These are phyloP conservation scores for Closterium sp. DNA, from an alignment of 139 green algal genomes.

Conservation along the genomic window DNA sequence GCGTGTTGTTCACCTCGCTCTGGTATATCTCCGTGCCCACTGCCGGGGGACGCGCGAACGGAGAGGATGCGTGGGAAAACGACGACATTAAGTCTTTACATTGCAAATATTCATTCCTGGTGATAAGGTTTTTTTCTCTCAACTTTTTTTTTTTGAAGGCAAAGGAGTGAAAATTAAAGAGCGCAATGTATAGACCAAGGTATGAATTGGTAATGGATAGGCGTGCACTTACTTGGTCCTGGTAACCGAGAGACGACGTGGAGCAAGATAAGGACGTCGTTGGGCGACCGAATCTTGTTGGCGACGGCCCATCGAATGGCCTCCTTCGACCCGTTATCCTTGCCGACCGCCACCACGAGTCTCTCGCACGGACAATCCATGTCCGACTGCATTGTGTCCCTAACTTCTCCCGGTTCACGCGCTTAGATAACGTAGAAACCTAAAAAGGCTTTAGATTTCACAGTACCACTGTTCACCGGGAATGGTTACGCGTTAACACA, in stretches of 20 bases:
- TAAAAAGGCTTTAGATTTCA: no score
- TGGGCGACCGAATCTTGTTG: conserved; percentile 23
- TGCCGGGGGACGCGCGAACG: background rate
- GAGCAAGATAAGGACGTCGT: conserved; percentile 28
- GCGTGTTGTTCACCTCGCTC: conserved; percentile 42
- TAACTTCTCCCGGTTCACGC: background rate
- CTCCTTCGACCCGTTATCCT: conserved; percentile 2
- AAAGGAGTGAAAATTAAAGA: no score
- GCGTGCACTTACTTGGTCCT: conserved; percentile 6
- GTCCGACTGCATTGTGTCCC: background rate
- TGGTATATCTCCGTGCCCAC: conserved; percentile 38
- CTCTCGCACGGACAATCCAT: background rate
- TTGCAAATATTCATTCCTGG: no score
- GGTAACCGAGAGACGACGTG: conserved; percentile 31
- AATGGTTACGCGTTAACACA: background rate
- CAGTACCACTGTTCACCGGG: background rate
- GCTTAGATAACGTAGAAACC: no score
- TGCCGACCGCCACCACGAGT: conserved; percentile 11
- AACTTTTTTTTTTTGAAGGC: no score
- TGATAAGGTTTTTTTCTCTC: no score
- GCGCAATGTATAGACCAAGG: no score
- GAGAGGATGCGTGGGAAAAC: background rate
- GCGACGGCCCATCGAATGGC: conserved; percentile 28
- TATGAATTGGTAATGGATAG: no score
- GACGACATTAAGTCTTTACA: no score